phyloP scores from a whole-genome alignment of 768 basidiomycete species.

The Boletus subparvulus region DNA sequence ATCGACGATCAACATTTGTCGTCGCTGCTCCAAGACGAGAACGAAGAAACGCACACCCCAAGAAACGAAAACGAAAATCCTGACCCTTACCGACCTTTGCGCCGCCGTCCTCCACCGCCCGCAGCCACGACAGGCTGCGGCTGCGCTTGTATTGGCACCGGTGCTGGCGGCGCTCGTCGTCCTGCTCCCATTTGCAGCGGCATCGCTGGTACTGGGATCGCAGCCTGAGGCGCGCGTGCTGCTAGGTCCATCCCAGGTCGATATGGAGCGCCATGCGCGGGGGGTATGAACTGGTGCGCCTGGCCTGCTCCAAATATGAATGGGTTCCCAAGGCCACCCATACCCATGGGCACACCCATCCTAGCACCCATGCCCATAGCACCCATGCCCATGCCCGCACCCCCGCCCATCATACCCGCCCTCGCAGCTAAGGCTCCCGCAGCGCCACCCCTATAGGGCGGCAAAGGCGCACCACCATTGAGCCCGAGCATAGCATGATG shows the following conservation, averaged over 20 bases:
- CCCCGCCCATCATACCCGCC: no score
- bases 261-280: background rate
- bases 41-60: background rate
- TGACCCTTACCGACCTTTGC: conserved; percentile 4
- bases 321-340: background rate
- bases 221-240: background rate
- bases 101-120: conserved; percentile 8
- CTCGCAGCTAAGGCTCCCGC: no score
- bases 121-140: background rate
- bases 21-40: background rate
- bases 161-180: background rate
- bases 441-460: background rate
- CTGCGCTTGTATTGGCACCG: background rate
- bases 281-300: conserved; percentile 9
- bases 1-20: background rate
- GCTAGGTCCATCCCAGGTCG: background rate
- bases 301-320: conserved; percentile 22
- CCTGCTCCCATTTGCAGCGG: background rate
- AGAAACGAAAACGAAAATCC: background rate
- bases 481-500: background rate
- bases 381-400: background rate
- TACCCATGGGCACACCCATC: conserved; percentile 4
- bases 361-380: background rate
- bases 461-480: background rate
- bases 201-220: background rate